Base-by-base conservation (phyloP, 2,329 filamentous ascomycete species). In the Pseudogymnoascus sp. region DNA sequence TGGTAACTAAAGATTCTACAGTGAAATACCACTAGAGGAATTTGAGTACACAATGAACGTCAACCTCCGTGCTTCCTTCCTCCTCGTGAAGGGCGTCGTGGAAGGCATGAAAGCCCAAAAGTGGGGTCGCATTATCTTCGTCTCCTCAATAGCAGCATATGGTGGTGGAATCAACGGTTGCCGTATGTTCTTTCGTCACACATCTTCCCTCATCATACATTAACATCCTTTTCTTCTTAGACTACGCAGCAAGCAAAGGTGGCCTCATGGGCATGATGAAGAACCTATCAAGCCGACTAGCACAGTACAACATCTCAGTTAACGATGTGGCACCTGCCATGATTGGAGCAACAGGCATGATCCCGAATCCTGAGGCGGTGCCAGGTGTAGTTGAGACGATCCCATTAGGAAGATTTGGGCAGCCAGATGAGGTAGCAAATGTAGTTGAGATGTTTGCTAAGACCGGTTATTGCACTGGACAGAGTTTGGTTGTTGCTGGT, bases 261-360 rank as follows among this genome's bases (percentile, higher is more conserved):
- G 78, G 78, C 1, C 65, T 80, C 50, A 77, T 77, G 66, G 77
- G 76, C 21, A 73, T 80, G 68, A 72, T 80, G 65, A 77, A 79
- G 68, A 80, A 78, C 72, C 67, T 81, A 21, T 75, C 77, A 1
- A 68, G 66, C 3, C 71, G 72, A 60, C 77, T 80, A 66, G 76
- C 74, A 5, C 73, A 71, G 63, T 76, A 76, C 59, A 78, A 77
- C 11, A 73, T 81, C 44, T 79, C 77, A 16, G 77, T 79, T 0
- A 81, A 81, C 67, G 78, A 76, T 37, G 74, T 80, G 12, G 78
- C 78, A 16, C 78, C 79, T 7, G 78, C 78, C 7, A 67, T 80
- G 69, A 78, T 80, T 63, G 73, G 77, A 37, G 72, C 73, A 12
- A 79, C 79, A 16, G 73, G 72, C 14, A 79, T 81, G 77, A 69